Conservation (phyloP, 2,329 filamentous ascomycete genomes). For the Pestalotiopsis sp. region DNA sequence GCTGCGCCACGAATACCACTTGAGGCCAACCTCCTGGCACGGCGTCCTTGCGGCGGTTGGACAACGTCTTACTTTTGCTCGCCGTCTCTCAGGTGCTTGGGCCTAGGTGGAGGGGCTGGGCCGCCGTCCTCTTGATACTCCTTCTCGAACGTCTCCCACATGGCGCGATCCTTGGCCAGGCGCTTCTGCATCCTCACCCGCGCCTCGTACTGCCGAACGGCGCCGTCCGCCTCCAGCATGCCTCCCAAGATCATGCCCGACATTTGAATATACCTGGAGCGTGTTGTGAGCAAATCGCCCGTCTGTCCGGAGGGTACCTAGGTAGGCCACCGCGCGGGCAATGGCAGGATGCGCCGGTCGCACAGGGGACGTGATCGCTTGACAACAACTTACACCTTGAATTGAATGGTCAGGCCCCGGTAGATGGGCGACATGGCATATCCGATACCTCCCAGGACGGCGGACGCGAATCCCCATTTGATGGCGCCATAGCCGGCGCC, state of each 20-base stretch:
- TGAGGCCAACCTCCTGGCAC: no score
- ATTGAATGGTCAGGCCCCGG: conserved; percentile 71
- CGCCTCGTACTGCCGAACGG: conserved; percentile 69
- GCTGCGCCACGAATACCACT: background rate
- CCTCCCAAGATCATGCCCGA: conserved; percentile 81
- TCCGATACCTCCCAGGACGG: conserved; percentile 62
- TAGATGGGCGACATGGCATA: conserved; percentile 72
- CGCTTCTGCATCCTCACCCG: conserved; percentile 66
- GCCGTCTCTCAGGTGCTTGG: conserved; percentile 22
- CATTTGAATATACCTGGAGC: conserved; percentile 75
- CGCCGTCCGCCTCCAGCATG: conserved; percentile 74
- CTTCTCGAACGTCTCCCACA: conserved; percentile 69
- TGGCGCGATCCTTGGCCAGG: conserved; percentile 64
- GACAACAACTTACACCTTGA: conserved; percentile 66
- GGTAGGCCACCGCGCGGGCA: no score
- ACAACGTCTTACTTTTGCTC: background rate
- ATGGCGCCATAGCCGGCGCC: conserved; percentile 69
- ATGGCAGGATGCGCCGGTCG: no score
- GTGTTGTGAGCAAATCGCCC: background rate
- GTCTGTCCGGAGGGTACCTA: background rate
- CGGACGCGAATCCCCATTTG: conserved; percentile 73
- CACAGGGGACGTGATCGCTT: background rate
- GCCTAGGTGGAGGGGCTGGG: conserved; percentile 22
- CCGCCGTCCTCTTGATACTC: conserved; percentile 54
- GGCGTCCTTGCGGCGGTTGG: background rate